Evolutionary conservation across 345 rosid genomes (phyloP).

Genomic region (Eucalyptus marginata): DNA sequence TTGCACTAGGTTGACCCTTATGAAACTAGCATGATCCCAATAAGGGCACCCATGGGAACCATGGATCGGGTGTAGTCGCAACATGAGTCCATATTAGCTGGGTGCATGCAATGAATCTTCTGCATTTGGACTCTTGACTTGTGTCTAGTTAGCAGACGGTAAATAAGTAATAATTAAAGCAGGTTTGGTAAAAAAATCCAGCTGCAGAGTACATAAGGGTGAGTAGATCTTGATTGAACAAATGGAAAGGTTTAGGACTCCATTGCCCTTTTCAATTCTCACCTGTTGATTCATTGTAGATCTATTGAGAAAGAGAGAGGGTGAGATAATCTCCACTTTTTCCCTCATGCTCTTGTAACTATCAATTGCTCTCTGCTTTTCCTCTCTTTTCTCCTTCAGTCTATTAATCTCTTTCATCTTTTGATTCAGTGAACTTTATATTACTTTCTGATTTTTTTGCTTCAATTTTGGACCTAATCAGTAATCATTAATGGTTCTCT

Average conservation of each 20-base stretch:
- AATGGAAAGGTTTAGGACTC: background rate
- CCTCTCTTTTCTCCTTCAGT: background rate
- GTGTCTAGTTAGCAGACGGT: background rate
- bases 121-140: background rate
- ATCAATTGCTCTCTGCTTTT: background rate
- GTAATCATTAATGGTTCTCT: background rate
- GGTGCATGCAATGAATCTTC: background rate
- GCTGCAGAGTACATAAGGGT: background rate
- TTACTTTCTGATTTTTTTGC: background rate
- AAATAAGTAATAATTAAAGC: background rate
- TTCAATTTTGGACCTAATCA: background rate
- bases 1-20: background rate
- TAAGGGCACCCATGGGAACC: background rate
- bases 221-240: background rate
- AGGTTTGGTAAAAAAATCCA: background rate
- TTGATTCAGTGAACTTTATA: background rate
- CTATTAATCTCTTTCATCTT: background rate
- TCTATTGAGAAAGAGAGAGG: background rate
- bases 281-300: background rate
- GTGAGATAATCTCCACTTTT: background rate
- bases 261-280: background rate
- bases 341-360: background rate
- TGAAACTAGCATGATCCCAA: background rate
- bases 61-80: background rate
- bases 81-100: background rate